Evolutionary conservation across 2,329 filamentous ascomycete species (phyloP).

Genomic region (Coniochaeta sp.): DNA sequence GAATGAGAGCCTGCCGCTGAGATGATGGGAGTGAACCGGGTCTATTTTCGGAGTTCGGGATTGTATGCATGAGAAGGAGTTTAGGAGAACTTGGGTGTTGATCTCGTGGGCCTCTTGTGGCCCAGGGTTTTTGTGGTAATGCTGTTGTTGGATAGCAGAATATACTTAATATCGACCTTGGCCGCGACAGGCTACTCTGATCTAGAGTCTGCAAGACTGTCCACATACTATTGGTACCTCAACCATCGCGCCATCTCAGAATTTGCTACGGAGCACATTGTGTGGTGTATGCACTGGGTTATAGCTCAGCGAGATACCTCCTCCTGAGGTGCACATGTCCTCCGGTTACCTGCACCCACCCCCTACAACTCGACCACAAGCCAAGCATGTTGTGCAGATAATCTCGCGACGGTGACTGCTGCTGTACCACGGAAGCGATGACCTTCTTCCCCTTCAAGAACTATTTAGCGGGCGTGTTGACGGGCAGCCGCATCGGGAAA

Average conservation of each 20-base stretch:
- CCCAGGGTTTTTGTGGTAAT: background rate
- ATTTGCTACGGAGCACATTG: background rate
- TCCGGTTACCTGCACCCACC: background rate
- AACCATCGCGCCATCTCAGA: background rate
- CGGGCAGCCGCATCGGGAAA: background rate
- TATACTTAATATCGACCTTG: background rate
- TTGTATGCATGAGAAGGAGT: background rate
- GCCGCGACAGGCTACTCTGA: background rate
- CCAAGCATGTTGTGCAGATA: background rate
- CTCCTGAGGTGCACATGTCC: background rate
- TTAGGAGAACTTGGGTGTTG: background rate
- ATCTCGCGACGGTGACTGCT: background rate
- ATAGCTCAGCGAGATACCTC: background rate
- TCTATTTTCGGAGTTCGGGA: background rate
- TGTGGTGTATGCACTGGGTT: background rate
- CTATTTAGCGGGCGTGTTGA: background rate
- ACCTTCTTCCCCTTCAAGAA: background rate
- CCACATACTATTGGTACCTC: background rate
- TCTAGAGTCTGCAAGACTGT: background rate
- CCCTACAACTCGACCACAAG: background rate
- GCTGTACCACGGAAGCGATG: background rate
- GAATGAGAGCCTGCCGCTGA: conserved; percentile 20
- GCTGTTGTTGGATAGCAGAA: background rate
- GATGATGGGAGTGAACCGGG: background rate
- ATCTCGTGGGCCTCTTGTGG: background rate